Percentiles rank a stretch among this genome's conserved stretches.
Evolutionary conservation across 83 land plant species (phyloP).

Genomic region (Thuja plicata): DNA sequence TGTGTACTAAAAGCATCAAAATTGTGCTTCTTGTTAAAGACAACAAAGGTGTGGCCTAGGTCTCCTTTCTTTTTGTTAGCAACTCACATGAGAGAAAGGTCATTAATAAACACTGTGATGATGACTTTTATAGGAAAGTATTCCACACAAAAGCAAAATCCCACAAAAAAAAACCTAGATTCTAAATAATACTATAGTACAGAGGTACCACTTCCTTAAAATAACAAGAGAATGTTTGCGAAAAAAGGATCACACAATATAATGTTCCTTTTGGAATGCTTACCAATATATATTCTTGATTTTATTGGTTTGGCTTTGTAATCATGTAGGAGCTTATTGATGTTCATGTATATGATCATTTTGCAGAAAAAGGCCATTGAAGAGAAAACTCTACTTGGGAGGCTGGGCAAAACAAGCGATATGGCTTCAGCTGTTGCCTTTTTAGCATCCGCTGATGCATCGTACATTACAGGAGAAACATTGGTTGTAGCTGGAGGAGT

Average conservation of each 20-base stretch:
- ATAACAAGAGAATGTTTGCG: not conserved
- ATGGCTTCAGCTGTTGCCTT: conserved; percentile 95
- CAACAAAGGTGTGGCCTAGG: not conserved
- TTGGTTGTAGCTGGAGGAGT: conserved; percentile 86
- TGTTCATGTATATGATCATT: not conserved
- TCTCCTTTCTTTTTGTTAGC: not conserved
- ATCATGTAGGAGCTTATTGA: not conserved
- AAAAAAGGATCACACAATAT: not conserved
- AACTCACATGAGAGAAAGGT: not conserved
- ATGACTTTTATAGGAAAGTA: not conserved
- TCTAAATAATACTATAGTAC: not conserved
- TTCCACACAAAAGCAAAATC: not conserved
- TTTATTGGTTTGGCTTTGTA: not conserved
- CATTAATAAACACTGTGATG: not conserved
- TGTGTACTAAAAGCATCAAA: not conserved
- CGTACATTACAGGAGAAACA: conserved; percentile 94
- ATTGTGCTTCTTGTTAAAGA: not conserved
- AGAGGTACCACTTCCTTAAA: not conserved
- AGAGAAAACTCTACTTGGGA: conserved; percentile 49
- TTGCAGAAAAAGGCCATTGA: conserved; percentile 63
- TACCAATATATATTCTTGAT: not conserved
- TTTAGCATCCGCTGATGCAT: conserved; percentile 86
- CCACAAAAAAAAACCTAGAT: not conserved
- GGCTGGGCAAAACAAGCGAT: conserved; percentile 83
- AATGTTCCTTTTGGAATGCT: not conserved